Evolutionary conservation across 768 basidiomycete genomes (phyloP).

Genomic region (Leccinum variicolor): DNA sequence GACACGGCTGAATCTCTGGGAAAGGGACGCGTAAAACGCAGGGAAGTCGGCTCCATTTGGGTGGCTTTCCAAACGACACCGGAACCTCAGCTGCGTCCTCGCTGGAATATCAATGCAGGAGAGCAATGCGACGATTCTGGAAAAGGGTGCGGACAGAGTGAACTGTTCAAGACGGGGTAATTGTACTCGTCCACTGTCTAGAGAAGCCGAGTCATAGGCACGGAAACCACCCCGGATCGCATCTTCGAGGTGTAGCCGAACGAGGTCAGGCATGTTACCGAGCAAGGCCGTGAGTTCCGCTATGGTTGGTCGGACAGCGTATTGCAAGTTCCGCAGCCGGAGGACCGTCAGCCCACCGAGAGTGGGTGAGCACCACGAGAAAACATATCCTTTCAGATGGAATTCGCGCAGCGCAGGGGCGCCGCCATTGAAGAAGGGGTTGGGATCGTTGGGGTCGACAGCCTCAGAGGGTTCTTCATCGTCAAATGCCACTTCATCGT

Average conservation of each 20-base stretch:
- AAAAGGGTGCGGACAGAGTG: neutral
- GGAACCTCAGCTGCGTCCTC: neutral
- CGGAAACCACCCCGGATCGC: neutral
- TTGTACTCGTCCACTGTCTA: neutral
- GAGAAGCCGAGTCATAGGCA: neutral
- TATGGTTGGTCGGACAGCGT: neutral
- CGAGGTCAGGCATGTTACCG: neutral
- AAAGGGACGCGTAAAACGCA: neutral
- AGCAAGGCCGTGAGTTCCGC: neutral
- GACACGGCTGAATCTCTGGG: neutral
- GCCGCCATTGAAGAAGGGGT: neutral
- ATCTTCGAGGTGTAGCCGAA: neutral
- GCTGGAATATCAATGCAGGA: neutral
- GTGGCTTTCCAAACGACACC: neutral
- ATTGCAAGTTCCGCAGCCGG: neutral
- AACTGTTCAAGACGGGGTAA: neutral
- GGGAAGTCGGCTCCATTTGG: neutral
- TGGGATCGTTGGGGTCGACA: neutral
- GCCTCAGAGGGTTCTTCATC: neutral
- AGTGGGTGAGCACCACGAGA: neutral
- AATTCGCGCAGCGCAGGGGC: neutral
- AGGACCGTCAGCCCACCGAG: conserved; percentile 2
- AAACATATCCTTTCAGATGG: neutral
- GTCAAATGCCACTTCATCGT: neutral
- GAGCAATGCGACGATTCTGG: neutral